Evolutionary conservation across 257 asterid species (phyloP).

Genomic region (Nicotiana otophora): DNA sequence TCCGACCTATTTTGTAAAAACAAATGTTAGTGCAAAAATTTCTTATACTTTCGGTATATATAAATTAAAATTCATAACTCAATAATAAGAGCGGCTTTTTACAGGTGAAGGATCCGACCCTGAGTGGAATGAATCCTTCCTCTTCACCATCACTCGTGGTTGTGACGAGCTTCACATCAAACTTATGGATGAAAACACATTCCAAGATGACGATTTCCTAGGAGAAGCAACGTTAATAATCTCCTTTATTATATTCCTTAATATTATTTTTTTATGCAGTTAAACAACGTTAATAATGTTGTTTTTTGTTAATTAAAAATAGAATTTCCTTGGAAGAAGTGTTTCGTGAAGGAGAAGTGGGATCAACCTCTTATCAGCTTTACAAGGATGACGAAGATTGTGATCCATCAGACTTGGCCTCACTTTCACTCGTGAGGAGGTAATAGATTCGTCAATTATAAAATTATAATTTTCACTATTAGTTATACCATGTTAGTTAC

Average conservation of each 20-base stretch:
- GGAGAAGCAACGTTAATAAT: neutral
- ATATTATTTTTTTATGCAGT: neutral
- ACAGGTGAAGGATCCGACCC: neutral
- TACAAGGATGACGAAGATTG: neutral
- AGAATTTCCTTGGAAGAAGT: neutral
- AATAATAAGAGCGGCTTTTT: neutral
- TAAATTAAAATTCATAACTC: neutral
- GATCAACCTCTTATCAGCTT: neutral
- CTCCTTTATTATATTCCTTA: neutral
- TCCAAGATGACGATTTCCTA: neutral
- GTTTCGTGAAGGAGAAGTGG: neutral
- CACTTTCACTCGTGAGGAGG: neutral
- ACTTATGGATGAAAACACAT: neutral
- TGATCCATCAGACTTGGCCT: neutral
- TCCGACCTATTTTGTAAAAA: neutral
- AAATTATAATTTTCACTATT: no score
- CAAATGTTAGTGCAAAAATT: no score
- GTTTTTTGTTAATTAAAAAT: no score
- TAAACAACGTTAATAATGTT: no score
- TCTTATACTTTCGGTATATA: neutral
- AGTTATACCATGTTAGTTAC: no score
- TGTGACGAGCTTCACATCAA: neutral
- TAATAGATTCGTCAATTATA: neutral
- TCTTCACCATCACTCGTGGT: neutral
- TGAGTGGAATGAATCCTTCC: neutral